Base-by-base conservation (phyloP, 2,329 filamentous ascomycete genomes). In the Endothia cerciana region DNA sequence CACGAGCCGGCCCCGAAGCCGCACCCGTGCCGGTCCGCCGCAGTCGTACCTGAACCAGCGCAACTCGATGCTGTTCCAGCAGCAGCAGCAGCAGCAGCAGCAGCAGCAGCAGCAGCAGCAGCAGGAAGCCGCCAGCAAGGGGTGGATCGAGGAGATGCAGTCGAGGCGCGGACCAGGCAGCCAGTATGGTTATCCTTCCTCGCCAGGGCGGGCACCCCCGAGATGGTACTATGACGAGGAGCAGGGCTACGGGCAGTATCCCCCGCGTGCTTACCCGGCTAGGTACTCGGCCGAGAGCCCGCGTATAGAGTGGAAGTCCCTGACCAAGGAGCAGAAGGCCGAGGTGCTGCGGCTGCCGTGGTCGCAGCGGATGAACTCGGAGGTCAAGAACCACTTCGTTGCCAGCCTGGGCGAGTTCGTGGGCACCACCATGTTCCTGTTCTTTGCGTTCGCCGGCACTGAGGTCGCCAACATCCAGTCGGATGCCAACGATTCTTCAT, bases 351-450 rank as follows among this genome's bases (percentile, higher is more conserved):
- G 80, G 43, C 72, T 82, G 28, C 81, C 80, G 1, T 76, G 78
- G 73, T 79, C 76, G 3, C 74, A 79, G 40, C 82, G 80, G 81
- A 82, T 82, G 80, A 78, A 82, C 71, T 80, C 78, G 8, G 70
- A 77, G 59, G 69, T 81, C 66, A 83, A 82, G 74, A 80, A 83
- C 71, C 76, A 79, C 73, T 75, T 78, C 64, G 71, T 80, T 41
- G 74, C 79, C 60, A 71, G 72, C 45, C 58, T 77, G 51, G 76
- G 78, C 60, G 80, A 81, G 71, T 79, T 81, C 63, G 74, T 79
- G 38, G 79, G 79, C 45, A 81, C 79, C 1, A 80, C 80, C 47
- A 69, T 79, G 64, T 81, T 81, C 68, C 76, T 81, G 10, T 81
- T 78, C 72, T 78, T 81, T 61, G 75, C 73, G 25, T 81, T 80